phyloP scores from a whole-genome alignment of 2,329 filamentous ascomycete genomes.

The Passalora sequoiae region DNA sequence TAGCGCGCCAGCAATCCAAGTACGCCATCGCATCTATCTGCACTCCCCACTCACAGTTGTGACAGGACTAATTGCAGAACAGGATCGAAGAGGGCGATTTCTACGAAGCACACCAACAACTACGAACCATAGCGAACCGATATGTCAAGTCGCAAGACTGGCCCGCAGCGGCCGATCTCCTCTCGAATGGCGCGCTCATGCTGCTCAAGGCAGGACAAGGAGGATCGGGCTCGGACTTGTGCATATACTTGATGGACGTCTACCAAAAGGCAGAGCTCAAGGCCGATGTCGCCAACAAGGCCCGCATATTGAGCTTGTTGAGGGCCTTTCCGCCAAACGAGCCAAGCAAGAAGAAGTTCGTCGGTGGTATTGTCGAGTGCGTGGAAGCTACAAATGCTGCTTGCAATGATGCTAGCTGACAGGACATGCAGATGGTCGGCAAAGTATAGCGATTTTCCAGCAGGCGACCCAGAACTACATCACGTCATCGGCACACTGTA shows the following conservation, averaged over 20 bases:
- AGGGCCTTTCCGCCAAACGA: conserved; percentile 76
- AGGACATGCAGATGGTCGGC: conserved; percentile 63
- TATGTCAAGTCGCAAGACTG: conserved; percentile 88
- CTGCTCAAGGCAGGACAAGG: conserved; percentile 89
- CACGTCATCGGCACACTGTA: conserved; percentile 84
- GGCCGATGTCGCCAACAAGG: conserved; percentile 69
- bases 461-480: conserved; percentile 89
- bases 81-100: conserved; percentile 86
- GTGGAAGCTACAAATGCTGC: conserved; percentile 29
- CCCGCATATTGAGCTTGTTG: conserved; percentile 68
- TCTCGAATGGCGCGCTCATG: conserved; percentile 76
- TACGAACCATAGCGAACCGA: conserved; percentile 87
- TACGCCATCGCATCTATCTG: conserved; percentile 33
- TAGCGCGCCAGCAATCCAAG: conserved; percentile 73
- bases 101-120: conserved; percentile 98
- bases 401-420: not conserved
- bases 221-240: conserved; percentile 85
- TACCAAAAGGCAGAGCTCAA: conserved; percentile 81
- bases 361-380: conserved; percentile 74
- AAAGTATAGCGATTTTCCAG: conserved; percentile 78
- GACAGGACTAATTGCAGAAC: conserved; percentile 9
- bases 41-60: too few relatives aligned
- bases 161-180: conserved; percentile 76
- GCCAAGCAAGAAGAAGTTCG: conserved; percentile 87
- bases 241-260: conserved; percentile 80